phyloP scores from a whole-genome alignment of 495 filamentous ascomycete genomes.

The Penicilliopsis zonata region DNA sequence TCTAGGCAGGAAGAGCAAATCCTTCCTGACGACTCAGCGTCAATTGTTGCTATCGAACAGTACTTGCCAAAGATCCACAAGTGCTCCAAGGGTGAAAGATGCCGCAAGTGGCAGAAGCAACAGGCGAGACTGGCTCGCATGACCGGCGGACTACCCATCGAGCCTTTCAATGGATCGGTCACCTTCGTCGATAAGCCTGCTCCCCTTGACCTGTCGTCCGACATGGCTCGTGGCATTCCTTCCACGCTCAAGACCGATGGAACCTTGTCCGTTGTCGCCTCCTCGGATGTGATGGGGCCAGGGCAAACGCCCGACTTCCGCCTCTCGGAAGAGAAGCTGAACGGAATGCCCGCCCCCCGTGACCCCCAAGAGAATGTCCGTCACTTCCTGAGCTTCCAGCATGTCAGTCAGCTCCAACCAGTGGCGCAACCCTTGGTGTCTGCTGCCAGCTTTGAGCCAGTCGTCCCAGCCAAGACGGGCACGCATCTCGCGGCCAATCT shows the following conservation, averaged over 20 bases:
- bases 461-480: constrained; percentile 28
- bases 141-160: constrained; percentile 8
- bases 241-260: constrained; percentile 21
- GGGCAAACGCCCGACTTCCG: constrained; percentile 43
- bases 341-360: constrained; percentile 46
- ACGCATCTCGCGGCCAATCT: constrained; percentile 24
- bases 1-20: constrained; percentile 51
- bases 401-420: constrained; percentile 31
- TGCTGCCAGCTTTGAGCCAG: constrained; percentile 21
- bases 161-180: constrained; percentile 2
- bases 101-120: constrained; percentile 65
- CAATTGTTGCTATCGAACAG: constrained; percentile 88
- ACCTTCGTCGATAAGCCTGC: constrained; percentile 61
- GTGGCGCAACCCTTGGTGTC: constrained; percentile 35
- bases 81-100: constrained; percentile 85
- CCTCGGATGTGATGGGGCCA: constrained; percentile 73
- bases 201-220: no score
- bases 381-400: constrained; percentile 75
- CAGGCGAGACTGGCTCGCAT: constrained; percentile 26
- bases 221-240: no score
- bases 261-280: constrained; percentile 70
- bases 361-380: constrained; percentile 89
- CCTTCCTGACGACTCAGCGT: constrained; percentile 68
- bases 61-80: constrained; percentile 70
- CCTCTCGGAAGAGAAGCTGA: constrained; percentile 59